phyloP scores from a whole-genome alignment of 306 rosid species.

The Cicer arietinum region DNA sequence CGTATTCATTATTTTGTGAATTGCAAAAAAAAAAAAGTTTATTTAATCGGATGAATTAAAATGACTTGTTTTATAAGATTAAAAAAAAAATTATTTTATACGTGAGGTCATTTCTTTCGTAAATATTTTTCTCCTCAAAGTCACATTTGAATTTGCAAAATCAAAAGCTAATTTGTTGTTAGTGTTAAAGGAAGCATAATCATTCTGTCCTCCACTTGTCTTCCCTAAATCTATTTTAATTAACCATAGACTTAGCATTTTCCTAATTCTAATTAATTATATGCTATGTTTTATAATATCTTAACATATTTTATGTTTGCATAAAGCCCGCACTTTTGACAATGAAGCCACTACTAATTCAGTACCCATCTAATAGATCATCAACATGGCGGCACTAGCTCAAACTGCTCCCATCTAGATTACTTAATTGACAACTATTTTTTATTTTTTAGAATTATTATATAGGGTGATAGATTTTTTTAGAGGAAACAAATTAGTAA shows the following conservation, averaged over 20 bases:
- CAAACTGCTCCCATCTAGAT: slow-evolving; percentile 32
- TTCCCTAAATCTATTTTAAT: slow-evolving; percentile 37
- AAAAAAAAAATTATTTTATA: slow-evolving; percentile 1
- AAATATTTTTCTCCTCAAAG: slow-evolving; percentile 15
- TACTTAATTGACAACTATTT: not conserved
- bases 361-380: slow-evolving; percentile 34
- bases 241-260: slow-evolving; percentile 35
- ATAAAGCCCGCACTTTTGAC: slow-evolving; percentile 48
- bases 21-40: not conserved
- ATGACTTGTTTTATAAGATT: slow-evolving; percentile 23
- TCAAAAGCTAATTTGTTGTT: slow-evolving; percentile 36
- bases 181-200: slow-evolving; percentile 49
- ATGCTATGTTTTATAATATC: slow-evolving; percentile 15
- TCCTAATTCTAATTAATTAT: slow-evolving; percentile 27
- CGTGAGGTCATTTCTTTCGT: slow-evolving; percentile 25
- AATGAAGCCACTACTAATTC: slow-evolving; percentile 41
- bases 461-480: too few species aligned
- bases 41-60: not conserved
- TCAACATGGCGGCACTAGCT: not conserved
- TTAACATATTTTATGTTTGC: slow-evolving; percentile 45
- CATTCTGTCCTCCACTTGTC: slow-evolving; percentile 55
- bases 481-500: too few species aligned
- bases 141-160: slow-evolving; percentile 46
- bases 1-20: slow-evolving; percentile 2
- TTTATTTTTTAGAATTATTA: too few species aligned